These are phyloP conservation scores for Fusarium luffae DNA, from an alignment of 2,329 filamentous ascomycete genomes.

Conservation along the genomic window DNA sequence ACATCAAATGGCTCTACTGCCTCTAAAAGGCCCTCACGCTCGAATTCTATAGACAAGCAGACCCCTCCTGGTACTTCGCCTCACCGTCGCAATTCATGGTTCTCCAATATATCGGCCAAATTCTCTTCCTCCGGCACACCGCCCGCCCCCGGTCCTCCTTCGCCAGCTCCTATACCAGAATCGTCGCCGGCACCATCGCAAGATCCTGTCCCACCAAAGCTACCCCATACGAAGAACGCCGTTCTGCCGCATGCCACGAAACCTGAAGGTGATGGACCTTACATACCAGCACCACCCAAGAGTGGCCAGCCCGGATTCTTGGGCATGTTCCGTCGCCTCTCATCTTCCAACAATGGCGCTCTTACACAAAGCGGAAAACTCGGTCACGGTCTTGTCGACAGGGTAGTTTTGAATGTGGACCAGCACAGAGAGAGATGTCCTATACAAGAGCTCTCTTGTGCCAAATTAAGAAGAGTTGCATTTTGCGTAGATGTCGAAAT, in stretches of 20 bases:
- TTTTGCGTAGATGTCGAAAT: slow-evolving; percentile 99
- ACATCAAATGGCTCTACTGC: slow-evolving; percentile 41
- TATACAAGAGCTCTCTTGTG: slow-evolving; percentile 80
- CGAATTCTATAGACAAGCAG: slow-evolving; percentile 52
- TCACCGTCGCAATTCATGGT: slow-evolving; percentile 83
- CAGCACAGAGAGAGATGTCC: slow-evolving; percentile 80
- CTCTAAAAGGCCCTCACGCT: slow-evolving; percentile 47
- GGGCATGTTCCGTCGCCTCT: slow-evolving; percentile 83
- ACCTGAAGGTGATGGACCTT: slow-evolving; percentile 71
- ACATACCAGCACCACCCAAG: slow-evolving; percentile 80
- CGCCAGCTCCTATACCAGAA: slow-evolving; percentile 47
- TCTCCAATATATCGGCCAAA: slow-evolving; percentile 91
- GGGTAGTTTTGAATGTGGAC: slow-evolving; percentile 87
- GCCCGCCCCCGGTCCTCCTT: slow-evolving; percentile 45
- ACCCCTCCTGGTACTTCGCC: slow-evolving; percentile 50
- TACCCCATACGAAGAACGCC: slow-evolving; percentile 65
- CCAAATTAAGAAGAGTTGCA: slow-evolving; percentile 86
- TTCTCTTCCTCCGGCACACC: slow-evolving; percentile 73
- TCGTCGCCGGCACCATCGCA: slow-evolving; percentile 43
- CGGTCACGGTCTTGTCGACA: slow-evolving; percentile 77
- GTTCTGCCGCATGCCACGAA: slow-evolving; percentile 68
- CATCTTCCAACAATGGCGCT: slow-evolving; percentile 67
- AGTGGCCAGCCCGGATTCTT: slow-evolving; percentile 77
- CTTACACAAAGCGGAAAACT: slow-evolving; percentile 44
- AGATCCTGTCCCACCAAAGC: slow-evolving; percentile 61